These are phyloP conservation scores for Populus trichocarpa DNA, from an alignment of 441 rosid genomes.

Conservation along the genomic window DNA sequence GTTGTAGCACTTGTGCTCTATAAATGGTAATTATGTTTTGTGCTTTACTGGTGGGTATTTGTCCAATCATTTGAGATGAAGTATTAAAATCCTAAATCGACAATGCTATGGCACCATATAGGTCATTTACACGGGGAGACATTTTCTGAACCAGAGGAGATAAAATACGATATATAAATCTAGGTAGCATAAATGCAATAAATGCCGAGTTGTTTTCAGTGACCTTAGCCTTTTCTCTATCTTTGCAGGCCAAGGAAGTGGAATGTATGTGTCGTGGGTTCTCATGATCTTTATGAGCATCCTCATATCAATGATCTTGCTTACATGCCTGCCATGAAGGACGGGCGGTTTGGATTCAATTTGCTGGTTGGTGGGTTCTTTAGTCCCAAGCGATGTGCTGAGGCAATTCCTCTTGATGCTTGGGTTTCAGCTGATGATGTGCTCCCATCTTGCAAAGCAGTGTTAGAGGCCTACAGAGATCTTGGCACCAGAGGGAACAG, in stretches of 20 bases:
- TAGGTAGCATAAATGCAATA: background rate
- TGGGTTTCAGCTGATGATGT: conserved; percentile 87
- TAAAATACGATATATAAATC: background rate
- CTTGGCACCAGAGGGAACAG: conserved; percentile 85
- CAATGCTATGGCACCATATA: background rate
- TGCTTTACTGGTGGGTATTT: background rate
- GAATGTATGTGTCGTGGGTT: conserved; percentile 86
- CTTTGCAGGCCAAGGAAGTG: conserved; percentile 85
- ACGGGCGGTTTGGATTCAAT: conserved; percentile 81
- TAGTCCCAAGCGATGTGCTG: conserved; percentile 78
- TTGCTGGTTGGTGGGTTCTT: conserved; percentile 94
- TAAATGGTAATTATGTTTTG: background rate
- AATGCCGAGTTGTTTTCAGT: background rate
- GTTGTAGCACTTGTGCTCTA: background rate
- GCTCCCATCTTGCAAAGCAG: conserved; percentile 66
- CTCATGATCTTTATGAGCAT: conserved; percentile 95
- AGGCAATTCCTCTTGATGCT: conserved; percentile 90
- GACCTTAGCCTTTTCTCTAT: background rate
- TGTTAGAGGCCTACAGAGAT: conserved; percentile 83
- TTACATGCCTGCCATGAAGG: conserved; percentile 88
- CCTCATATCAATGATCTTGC: conserved; percentile 97
- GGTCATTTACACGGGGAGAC: background rate
- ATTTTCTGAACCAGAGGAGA: background rate
- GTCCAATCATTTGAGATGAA: background rate
- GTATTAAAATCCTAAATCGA: background rate